Evolutionary conservation across 2,329 filamentous ascomycete species (phyloP), one percentile per base, ranked within the genome.

Genomic region (Xylaria sp.): DNA sequence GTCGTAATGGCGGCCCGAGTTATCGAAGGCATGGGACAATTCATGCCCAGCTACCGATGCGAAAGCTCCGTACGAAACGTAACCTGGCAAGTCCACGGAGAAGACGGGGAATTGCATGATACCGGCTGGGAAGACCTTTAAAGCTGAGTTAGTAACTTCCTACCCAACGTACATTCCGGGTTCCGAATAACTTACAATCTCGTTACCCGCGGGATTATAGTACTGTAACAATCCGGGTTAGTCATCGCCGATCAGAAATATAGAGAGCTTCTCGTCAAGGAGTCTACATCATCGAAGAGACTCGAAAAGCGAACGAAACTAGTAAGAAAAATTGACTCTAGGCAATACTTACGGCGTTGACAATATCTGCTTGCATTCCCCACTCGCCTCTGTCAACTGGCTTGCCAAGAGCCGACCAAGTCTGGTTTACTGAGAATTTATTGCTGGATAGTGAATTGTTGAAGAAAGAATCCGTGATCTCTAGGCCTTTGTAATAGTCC

Each of bases 81-180:
- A 79, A 86, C 89, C 69, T 82, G 82, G 18, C 84, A 89, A 51
- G 80, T 80, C 66, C 82, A 76, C 83, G 65, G 88, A 85, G 74
- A 91, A 91, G 12, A 88, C 84, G 1, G 89, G 89, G 2, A 87
- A 84, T 74, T 91, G 88, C 88, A 91, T 89, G 62, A 91, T 90
- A 0, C 87, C 89, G 1, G 89, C 88, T 0, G 88, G 89, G 78
- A 91, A 90, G 13, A 89, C 71, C 71, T 72, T 59, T 1, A 44
- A 23, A 34, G 28, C 18, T 15, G 13, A 37, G 65, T 70, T 13
- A 70, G 63, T 51, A 64, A 37, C 23, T 57, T 37, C 9, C 23
- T 0, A 37, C 50, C 15, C 10, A 54, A 54, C 34, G 25, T 28
- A 37, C 23, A 4, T 18, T 50, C 50, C 34, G 1, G 7, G 10